Evolutionary conservation across 2,329 filamentous ascomycete species (phyloP), one percentile per base, ranked within the genome.

Genomic region (Neonectria faginata): DNA sequence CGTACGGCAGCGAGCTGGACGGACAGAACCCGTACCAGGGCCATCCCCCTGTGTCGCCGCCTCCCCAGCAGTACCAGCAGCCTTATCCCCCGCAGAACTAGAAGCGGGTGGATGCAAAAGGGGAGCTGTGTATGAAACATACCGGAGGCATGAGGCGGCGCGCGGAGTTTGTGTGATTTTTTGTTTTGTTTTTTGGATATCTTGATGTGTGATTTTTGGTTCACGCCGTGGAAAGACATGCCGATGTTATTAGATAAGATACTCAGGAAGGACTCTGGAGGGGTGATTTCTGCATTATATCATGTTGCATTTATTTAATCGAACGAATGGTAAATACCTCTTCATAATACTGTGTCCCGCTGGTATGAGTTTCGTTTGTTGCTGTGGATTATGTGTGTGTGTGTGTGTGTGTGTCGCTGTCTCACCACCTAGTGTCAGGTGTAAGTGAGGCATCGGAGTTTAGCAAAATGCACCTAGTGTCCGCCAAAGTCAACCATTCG

Each of bases 1-100:
- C 33, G 9, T 64, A 67, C 2, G 50, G 62, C 59, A 70, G 64
- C 14, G 69, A 71, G 41, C 53, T 69, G 7, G 55, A 66, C 11
- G 67, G 62, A 1, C 68, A 71, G 25, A 67, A 42, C 16, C 50
- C 62, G n/a, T 70, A 67, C 22, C 44, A 62, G 16, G 64, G 64
- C 0, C 72, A 70, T 54, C 59, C 61, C 14, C 64, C 69, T 0
- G 47, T 55, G 0, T 70, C 68, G 10, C 62, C 71, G 7, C 63
- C 68, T 42, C 71, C 71, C 36, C 69, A 71, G 55, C 72, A 71
- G 55, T 67, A 69, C 41, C 67, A 69, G 50, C 65, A 69, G 25
- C 55, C 62, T 8, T 64, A 71, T n/a, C 42, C 47, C 7, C 57
- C 56, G 22, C 62, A 65, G 48, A 39, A 57, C 14, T 52, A 41